These are phyloP conservation scores for Lathyrus oleraceus DNA, from an alignment of 306 rosid genomes.

Conservation along the genomic window DNA sequence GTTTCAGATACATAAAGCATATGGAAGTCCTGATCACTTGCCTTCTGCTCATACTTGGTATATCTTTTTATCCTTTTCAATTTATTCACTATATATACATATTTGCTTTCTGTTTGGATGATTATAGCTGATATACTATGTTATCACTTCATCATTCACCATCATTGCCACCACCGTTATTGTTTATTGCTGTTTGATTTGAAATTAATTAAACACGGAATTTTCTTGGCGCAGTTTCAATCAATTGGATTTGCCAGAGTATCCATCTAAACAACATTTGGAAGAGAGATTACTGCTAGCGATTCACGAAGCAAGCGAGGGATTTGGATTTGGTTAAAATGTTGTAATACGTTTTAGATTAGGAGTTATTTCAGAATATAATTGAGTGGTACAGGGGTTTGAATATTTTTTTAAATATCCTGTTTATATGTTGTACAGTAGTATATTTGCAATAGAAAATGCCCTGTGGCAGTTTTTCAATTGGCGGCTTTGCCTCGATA, in stretches of 20 bases:
- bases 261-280: slow-evolving; percentile 86
- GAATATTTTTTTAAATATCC: slow-evolving; percentile 39
- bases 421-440: slow-evolving; percentile 83
- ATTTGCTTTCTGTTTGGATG: neutral
- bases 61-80: neutral
- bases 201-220: neutral
- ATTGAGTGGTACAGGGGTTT: slow-evolving; percentile 60
- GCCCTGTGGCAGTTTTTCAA: slow-evolving; percentile 69
- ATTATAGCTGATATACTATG: neutral
- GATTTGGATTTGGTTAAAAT: slow-evolving; percentile 89
- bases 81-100: neutral
- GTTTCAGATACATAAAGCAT: slow-evolving; percentile 99
- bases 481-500: neutral
- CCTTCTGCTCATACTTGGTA: slow-evolving; percentile 99
- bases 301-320: slow-evolving; percentile 92
- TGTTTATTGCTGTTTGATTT: slow-evolving; percentile 21
- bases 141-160: slow-evolving; percentile 2
- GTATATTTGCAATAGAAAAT: slow-evolving; percentile 60
- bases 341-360: slow-evolving; percentile 57
- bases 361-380: slow-evolving; percentile 44
- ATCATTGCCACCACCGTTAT: neutral
- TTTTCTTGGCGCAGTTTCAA: slow-evolving; percentile 72
- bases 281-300: slow-evolving; percentile 92
- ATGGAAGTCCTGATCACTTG: slow-evolving; percentile 93
- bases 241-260: slow-evolving; percentile 94